Evolutionary conservation across 2,329 filamentous ascomycete species (phyloP).

Genomic region (Talaromyces sp.): DNA sequence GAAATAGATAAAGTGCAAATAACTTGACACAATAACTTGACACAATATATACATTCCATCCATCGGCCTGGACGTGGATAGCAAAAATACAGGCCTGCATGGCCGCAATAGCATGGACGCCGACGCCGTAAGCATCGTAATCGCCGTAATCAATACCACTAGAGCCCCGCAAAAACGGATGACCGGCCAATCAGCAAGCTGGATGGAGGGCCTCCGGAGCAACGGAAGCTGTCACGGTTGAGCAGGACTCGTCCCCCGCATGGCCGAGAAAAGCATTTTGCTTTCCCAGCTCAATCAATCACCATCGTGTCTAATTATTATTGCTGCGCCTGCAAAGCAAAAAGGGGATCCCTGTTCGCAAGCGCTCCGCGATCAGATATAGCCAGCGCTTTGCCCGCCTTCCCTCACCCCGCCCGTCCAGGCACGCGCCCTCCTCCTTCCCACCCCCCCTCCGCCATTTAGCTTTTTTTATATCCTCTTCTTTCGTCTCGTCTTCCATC

Average conservation of each 20-base stretch:
- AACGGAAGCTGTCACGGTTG: constrained; percentile 2
- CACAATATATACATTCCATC: background rate
- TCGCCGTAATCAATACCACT: background rate
- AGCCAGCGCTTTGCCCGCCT: background rate
- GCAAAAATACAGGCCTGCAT: background rate
- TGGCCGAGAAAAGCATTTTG: background rate
- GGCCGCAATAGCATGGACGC: background rate
- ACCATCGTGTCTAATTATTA: background rate
- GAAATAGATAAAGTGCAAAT: background rate
- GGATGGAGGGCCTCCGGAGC: background rate
- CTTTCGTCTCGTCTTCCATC: background rate
- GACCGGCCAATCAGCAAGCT: background rate
- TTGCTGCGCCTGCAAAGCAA: background rate
- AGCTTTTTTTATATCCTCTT: background rate
- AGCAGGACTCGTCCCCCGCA: background rate
- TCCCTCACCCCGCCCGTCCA: background rate
- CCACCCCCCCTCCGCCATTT: too few relatives aligned
- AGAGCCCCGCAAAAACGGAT: background rate
- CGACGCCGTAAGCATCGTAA: background rate
- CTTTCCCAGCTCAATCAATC: background rate
- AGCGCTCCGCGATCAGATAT: background rate
- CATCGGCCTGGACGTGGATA: background rate
- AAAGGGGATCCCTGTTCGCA: background rate
- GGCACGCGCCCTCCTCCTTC: background rate
- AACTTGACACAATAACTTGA: background rate